These are phyloP conservation scores for Schizonepeta tenuifolia DNA, from an alignment of 257 asterid genomes.

Conservation along the genomic window DNA sequence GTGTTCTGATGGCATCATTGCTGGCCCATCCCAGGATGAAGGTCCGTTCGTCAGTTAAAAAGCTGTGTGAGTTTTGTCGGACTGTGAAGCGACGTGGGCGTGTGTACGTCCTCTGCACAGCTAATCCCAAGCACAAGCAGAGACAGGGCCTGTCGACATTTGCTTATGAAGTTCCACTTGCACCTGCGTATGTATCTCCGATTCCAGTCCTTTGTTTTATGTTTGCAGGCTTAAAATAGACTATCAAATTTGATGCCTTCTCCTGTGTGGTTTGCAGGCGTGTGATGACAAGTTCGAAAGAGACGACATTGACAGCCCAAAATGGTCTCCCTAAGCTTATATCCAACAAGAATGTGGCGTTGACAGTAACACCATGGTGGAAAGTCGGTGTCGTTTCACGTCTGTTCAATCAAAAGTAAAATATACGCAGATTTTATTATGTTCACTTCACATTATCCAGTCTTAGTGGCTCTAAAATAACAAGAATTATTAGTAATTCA, in stretches of 20 bases:
- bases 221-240: constrained; percentile 1
- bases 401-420: constrained; percentile 52
- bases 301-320: constrained; percentile 38
- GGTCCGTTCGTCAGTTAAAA: constrained; percentile 96
- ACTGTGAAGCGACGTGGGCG: constrained; percentile 92
- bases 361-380: constrained; percentile 87
- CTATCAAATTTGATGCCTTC: constrained; percentile 4
- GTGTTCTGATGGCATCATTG: constrained; percentile 15
- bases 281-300: constrained; percentile 42
- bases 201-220: not conserved
- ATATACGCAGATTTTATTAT: not conserved
- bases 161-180: constrained; percentile 67
- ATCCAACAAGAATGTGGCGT: constrained; percentile 49
- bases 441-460: not conserved
- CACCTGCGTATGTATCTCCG: constrained; percentile 54
- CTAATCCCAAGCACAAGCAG: constrained; percentile 98
- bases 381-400: constrained; percentile 66
- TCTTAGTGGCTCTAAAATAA: not conserved
- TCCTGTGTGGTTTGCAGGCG: constrained; percentile 47
- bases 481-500: not conserved
- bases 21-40: constrained; percentile 63
- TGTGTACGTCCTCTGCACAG: constrained; percentile 81
- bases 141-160: constrained; percentile 82
- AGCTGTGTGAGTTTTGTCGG: constrained; percentile 88
- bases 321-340: constrained; percentile 60